A percentile compares a stretch with the other conserved stretches of the same genome.
phyloP scores from a whole-genome alignment of 495 filamentous ascomycete genomes.

The Trichoderma virens region DNA sequence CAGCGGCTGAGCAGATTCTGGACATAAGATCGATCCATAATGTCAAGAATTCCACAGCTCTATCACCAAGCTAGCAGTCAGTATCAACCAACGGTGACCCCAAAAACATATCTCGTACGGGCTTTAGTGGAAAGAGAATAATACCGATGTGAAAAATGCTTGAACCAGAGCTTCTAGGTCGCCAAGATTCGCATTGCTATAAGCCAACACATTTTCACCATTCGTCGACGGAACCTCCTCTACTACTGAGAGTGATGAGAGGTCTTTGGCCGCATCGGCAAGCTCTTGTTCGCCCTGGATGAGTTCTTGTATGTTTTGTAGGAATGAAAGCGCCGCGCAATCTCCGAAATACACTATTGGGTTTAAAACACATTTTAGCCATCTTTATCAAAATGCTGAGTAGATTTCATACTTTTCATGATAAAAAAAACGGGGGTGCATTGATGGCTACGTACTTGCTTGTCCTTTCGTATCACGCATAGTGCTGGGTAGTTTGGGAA shows the following conservation, averaged over 20 bases:
- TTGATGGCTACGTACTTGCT: too few species aligned
- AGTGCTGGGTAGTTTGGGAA: too few species aligned
- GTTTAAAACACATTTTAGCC: too few species aligned
- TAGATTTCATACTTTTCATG: too few species aligned
- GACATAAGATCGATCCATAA: background rate
- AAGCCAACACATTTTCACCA: background rate
- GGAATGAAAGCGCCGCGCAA: background rate
- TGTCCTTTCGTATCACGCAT: too few species aligned
- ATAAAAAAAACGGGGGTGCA: too few species aligned
- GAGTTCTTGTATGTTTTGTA: background rate
- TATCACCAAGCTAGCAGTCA: background rate
- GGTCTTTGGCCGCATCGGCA: background rate
- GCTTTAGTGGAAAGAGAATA: background rate
- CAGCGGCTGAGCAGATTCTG: background rate
- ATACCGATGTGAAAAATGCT: background rate
- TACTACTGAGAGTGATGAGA: background rate
- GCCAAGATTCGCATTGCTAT: background rate
- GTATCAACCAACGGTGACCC: background rate
- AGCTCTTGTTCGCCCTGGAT: background rate
- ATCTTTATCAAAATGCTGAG: too few species aligned
- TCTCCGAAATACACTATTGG: background rate
- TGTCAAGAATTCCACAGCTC: background rate
- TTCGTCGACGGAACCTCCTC: background rate
- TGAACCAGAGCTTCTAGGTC: background rate
- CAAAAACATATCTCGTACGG: background rate